phyloP scores from a whole-genome alignment of 768 basidiomycete species.

The Boletus insuetus region DNA sequence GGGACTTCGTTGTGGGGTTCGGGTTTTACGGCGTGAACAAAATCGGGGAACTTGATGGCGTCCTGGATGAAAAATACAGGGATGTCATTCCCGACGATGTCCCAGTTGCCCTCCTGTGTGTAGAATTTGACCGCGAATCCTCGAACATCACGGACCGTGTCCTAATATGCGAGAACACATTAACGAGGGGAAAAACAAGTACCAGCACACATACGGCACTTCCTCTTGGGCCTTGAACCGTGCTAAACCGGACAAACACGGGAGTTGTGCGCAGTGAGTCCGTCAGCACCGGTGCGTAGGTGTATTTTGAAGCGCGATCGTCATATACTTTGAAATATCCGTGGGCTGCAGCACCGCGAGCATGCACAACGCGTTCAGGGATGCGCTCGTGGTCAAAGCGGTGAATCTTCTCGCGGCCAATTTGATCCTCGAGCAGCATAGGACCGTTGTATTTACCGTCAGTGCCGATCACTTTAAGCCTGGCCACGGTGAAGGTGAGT shows the following conservation, averaged over 20 bases:
- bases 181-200: neutral
- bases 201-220: slow-evolving; percentile 56
- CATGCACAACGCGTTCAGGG: slow-evolving; percentile 77
- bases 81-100: slow-evolving; percentile 81
- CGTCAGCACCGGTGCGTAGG: slow-evolving; percentile 66
- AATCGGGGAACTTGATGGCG: slow-evolving; percentile 81
- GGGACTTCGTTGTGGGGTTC: slow-evolving; percentile 84
- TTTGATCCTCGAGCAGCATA: slow-evolving; percentile 73
- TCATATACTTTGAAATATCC: slow-evolving; percentile 79
- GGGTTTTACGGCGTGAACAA: slow-evolving; percentile 82
- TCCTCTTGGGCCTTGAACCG: slow-evolving; percentile 80
- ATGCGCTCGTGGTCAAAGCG: slow-evolving; percentile 89
- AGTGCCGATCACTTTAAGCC: slow-evolving; percentile 49
- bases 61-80: slow-evolving; percentile 84
- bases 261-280: slow-evolving; percentile 73
- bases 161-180: slow-evolving; percentile 32
- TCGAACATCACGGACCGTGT: slow-evolving; percentile 80
- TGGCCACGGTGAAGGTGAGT: slow-evolving; percentile 23
- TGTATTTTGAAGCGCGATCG: slow-evolving; percentile 66
- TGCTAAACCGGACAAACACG: slow-evolving; percentile 81
- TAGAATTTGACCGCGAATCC: slow-evolving; percentile 87
- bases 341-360: slow-evolving; percentile 76
- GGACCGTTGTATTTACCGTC: slow-evolving; percentile 58
- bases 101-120: slow-evolving; percentile 84
- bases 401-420: slow-evolving; percentile 71